Evolutionary conservation across 2,329 filamentous ascomycete species (phyloP), one percentile per base, ranked within the genome.

Genomic region (Teratosphaeria zuluensis): DNA sequence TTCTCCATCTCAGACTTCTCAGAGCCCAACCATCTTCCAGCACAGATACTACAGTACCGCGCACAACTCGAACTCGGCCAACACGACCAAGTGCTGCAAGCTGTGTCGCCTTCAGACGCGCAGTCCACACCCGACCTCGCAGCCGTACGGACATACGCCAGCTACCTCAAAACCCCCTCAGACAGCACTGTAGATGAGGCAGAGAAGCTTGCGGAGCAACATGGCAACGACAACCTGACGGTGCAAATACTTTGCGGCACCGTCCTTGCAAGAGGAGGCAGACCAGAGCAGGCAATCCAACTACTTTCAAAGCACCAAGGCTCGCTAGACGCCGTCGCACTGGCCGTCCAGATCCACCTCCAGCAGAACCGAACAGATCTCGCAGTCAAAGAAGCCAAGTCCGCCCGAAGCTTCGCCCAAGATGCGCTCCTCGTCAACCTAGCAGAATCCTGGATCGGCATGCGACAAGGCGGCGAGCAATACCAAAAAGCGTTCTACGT

Each of bases 401-500:
- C 88, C 38, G 94, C 94, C 38, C 85, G 92, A 72, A 84, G 90
- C 75, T 97, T 92, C 89, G 94, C 92, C 7, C 92, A 99, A 75
- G 94, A 97, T 72, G 95, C 88, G 66, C 78, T 97, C 46, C 79
- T 97, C 55, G 90, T 97, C 64, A 97, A 99, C 75, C 77, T 99
- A 64, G 92, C 92, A 7, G 94, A 99, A 77, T 90, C 90, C 7
- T 99, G 92, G 94, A 89, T 96, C 63, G 92, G 91, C 31, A 75
- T 97, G 74, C 82, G 94, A 73, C 79, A 92, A 88, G 92, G 94
- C 70, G 92, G 92, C 70, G 92, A 92, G 65, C 91, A 96, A 67
- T 97, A 97, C 76, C 94, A 97, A 71, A 89, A 94, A 70, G 87
- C 92, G 19, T 97, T 95, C 76, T 97, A 99, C 79, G 92, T 97